Conservation (phyloP, 2,329 filamentous ascomycete genomes). For the Cladosporium sp. region DNA sequence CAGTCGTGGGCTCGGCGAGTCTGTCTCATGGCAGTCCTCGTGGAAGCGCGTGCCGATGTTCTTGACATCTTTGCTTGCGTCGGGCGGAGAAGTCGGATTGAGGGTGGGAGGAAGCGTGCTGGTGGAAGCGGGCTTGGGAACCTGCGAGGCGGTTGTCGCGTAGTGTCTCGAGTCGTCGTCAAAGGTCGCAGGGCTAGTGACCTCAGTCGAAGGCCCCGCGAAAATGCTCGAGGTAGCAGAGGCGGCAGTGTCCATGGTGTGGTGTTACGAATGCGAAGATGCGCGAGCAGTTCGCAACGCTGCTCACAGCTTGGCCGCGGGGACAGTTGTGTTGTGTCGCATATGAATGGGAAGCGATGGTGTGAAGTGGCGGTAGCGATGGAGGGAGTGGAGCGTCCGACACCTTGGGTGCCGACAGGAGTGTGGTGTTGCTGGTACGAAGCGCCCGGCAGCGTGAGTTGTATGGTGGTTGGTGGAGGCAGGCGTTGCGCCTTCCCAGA, state of each 20-base stretch:
- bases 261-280: neutral
- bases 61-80: conserved; percentile 24
- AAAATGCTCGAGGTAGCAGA: conserved; percentile 5
- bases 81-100: conserved; percentile 16
- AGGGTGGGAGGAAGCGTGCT: conserved; percentile 15
- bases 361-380: neutral
- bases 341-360: neutral
- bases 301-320: conserved; percentile 5
- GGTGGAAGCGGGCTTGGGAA: conserved; percentile 22
- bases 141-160: conserved; percentile 25
- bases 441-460: too few relatives aligned
- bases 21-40: conserved; percentile 28
- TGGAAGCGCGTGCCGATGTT: conserved; percentile 27
- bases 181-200: conserved; percentile 18
- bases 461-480: too few relatives aligned
- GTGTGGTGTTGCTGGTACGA: neutral
- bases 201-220: conserved; percentile 21
- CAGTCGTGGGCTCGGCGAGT: conserved; percentile 27
- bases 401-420: neutral
- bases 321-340: neutral
- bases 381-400: neutral
- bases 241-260: conserved; percentile 8
- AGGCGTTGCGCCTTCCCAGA: too few relatives aligned
- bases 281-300: conserved; percentile 6
- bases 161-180: conserved; percentile 28